Conservation (phyloP, 73 alveolate species). For the Uronychia setigera region DNA sequence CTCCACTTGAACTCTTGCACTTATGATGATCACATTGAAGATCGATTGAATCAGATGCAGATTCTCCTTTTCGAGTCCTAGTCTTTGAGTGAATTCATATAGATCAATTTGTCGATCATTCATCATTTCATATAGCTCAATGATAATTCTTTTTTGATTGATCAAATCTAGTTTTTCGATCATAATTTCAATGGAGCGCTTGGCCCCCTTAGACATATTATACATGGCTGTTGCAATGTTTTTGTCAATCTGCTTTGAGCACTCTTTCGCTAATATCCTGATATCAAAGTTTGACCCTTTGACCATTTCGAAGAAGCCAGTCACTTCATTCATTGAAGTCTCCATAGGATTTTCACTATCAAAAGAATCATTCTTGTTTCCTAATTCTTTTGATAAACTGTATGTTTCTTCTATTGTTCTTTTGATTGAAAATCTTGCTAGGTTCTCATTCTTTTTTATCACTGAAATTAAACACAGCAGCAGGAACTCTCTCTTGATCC, state of each 20-base stretch:
- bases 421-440: neutral
- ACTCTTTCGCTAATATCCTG: neutral
- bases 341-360: neutral
- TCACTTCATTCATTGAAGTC: neutral
- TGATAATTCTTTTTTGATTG: too few relatives aligned
- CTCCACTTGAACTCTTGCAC: neutral
- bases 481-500: neutral
- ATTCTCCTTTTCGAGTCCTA: neutral
- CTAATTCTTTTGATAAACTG: neutral
- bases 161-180: neutral
- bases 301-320: neutral
- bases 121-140: neutral
- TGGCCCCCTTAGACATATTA: neutral
- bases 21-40: neutral
- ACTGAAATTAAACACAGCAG: neutral
- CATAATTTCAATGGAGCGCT: neutral
- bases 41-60: neutral
- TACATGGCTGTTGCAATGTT: neutral
- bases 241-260: neutral
- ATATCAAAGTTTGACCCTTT: constrained; percentile 4
- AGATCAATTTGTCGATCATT: neutral
- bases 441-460: neutral
- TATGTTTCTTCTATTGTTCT: neutral
- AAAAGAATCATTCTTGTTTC: neutral
- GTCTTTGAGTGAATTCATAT: neutral